A percentile compares a stretch with the other conserved stretches of the same genome.
Conservation (phyloP, 2,329 filamentous ascomycete genomes). For the Neopestalotiopsis clavispora region DNA sequence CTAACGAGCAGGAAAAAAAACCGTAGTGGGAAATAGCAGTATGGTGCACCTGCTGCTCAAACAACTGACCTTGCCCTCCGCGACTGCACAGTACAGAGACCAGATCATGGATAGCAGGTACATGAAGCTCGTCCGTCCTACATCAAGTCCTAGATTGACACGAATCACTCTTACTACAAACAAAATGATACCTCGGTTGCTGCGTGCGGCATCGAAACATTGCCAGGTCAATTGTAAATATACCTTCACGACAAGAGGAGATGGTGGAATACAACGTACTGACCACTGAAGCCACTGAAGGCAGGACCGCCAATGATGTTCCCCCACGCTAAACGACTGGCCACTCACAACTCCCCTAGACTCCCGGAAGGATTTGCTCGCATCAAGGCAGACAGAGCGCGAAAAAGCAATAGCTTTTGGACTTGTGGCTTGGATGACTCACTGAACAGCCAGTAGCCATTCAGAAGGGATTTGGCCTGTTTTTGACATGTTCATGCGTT, state of each 20-base stretch:
- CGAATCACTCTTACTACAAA: no score
- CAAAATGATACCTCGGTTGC: no score
- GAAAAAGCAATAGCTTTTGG: background rate
- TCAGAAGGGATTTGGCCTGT: background rate
- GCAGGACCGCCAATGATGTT: background rate
- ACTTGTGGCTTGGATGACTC: constrained; percentile 13
- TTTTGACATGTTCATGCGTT: constrained; percentile 10
- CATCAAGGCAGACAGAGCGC: background rate
- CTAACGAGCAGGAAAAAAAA: no score
- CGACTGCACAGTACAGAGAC: no score
- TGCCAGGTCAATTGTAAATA: background rate
- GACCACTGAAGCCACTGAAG: background rate
- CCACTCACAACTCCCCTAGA: background rate
- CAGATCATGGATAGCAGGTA: no score
- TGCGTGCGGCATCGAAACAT: no score
- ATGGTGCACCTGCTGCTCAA: no score
- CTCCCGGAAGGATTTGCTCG: background rate
- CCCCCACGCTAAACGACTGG: background rate
- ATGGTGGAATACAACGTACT: background rate
- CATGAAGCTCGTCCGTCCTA: no score
- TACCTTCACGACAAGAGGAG: background rate
- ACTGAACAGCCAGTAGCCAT: background rate
- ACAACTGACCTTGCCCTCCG: no score
- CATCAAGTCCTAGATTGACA: no score
- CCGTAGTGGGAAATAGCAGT: no score